A percentile compares a stretch with the other conserved stretches of the same genome.
Conservation (phyloP, 2,329 filamentous ascomycete genomes). For the Colletotrichum sp. region DNA sequence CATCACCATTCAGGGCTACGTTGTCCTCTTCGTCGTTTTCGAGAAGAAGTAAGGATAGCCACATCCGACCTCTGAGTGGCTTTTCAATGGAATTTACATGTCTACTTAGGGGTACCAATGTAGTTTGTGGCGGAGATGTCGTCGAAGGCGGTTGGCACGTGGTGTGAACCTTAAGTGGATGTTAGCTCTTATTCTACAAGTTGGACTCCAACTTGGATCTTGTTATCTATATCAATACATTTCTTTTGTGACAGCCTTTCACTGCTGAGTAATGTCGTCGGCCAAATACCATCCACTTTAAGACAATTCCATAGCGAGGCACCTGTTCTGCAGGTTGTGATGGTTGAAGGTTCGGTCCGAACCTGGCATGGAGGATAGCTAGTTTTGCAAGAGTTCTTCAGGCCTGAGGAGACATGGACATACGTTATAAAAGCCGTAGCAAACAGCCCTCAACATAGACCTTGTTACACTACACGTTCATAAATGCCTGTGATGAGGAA, state of each 20-base stretch:
- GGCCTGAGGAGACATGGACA: too few species aligned
- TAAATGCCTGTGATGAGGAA: too few species aligned
- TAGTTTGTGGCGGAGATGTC: not conserved
- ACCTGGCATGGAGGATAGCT: not conserved
- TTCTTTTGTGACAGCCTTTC: not conserved
- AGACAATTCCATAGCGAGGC: not conserved
- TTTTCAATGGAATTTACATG: not conserved
- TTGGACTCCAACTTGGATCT: not conserved
- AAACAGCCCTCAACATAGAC: too few species aligned
- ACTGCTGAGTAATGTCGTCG: not conserved
- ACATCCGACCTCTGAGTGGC: not conserved
- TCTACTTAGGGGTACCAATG: not conserved
- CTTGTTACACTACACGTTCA: too few species aligned
- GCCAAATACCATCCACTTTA: not conserved
- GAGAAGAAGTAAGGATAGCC: not conserved
- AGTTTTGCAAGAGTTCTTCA: too few species aligned
- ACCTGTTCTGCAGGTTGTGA: fast-evolving
- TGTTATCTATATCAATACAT: not conserved
- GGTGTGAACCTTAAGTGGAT: not conserved
- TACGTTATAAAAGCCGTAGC: too few species aligned
- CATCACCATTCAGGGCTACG: not conserved
- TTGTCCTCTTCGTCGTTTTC: not conserved
- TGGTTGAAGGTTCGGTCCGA: fast-evolving
- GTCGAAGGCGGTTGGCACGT: not conserved
- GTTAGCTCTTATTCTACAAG: not conserved